Evolutionary conservation across 768 basidiomycete genomes (phyloP), one percentile per base, ranked within the genome.

Genomic region (Xanthoconium stramineum): DNA sequence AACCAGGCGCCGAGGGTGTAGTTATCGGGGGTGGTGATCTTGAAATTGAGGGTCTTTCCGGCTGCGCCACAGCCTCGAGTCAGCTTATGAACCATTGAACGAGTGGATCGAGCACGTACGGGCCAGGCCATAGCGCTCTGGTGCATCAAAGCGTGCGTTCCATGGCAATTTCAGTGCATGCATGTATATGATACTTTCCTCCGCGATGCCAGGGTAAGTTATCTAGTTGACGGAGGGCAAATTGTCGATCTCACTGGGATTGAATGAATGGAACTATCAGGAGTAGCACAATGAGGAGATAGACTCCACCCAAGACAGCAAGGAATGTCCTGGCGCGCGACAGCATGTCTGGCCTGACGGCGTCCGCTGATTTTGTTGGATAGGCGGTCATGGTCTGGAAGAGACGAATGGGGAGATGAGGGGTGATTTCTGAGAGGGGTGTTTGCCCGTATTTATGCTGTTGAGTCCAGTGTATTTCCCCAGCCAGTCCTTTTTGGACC

Each of bases 1-100:
- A 91, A 91, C 92, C 92, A 94, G 19, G 92, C 88, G 15, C 95
- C 95, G 39, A 98, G 69, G 0, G 78, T 80, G 55, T 87, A 81
- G 56, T 91, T 89, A 69, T 98, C 95, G 0, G 82, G 65, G 0
- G 94, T 94, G 14, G 74, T 70, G 9, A 97, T 74, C 52, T 81
- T 74, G 47, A 94, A 67, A 63, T 94, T 91, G 47, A 82, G 70
- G 0, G 90, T 87, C 69, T 91, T 94, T 60, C 85, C 87, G 4
- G 89, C 91, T 92, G 51, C 37, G 17, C 6, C 15, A 24, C 40
- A 9, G 19, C 5, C 20, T 20, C 47, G 7, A 36, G 35, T 57
- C 40, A 55, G 50, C 38, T 5, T 20, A 19, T 20, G 33, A 30
- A 9, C 1, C 5, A 11, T 14, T 24, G 17, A 7, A 13, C 14